These are phyloP conservation scores for Zalaria sp. DNA, from an alignment of 2,329 filamentous ascomycete species.

Conservation along the genomic window DNA sequence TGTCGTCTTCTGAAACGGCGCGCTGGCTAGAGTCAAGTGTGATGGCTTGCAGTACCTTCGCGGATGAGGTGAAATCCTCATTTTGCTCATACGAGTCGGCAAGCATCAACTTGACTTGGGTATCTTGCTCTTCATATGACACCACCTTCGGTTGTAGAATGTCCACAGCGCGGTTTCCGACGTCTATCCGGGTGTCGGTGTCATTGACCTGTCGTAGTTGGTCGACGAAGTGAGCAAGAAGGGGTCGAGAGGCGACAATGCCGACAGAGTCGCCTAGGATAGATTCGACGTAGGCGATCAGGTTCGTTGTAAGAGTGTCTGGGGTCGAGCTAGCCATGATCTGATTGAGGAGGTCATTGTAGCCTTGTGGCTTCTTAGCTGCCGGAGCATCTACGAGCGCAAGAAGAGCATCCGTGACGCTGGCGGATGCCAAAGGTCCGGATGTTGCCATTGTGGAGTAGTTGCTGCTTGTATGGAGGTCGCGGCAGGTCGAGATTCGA, in stretches of 20 bases:
- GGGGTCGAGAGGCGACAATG: slow-evolving; percentile 59
- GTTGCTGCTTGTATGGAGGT: no score
- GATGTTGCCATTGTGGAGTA: slow-evolving; percentile 2
- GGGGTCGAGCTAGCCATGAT: slow-evolving; percentile 35
- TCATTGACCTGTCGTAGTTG: slow-evolving; percentile 48
- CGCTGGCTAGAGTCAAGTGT: slow-evolving; percentile 82
- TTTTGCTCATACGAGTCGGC: slow-evolving; percentile 71
- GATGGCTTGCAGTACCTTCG: slow-evolving; percentile 66
- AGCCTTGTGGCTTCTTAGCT: slow-evolving; percentile 39
- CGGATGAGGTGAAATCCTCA: slow-evolving; percentile 69
- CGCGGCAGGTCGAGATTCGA: no score
- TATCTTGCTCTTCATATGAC: slow-evolving; percentile 76
- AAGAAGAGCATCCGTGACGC: slow-evolving; percentile 33
- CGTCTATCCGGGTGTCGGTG: slow-evolving; percentile 56
- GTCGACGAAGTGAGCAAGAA: slow-evolving; percentile 53
- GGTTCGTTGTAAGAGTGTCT: slow-evolving; percentile 40
- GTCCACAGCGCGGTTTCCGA: slow-evolving; percentile 55
- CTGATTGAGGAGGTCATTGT: slow-evolving; percentile 42
- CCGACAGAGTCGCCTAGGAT: slow-evolving; percentile 57
- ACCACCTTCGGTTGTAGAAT: slow-evolving; percentile 52
- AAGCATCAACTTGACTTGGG: slow-evolving; percentile 62
- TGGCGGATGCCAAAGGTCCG: slow-evolving; percentile 4
- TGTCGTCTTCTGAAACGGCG: slow-evolving; percentile 66
- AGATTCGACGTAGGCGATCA: slow-evolving; percentile 49
- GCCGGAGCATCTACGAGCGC: slow-evolving; percentile 33